Conservation (phyloP, 2,329 filamentous ascomycete genomes). For the Westerdykella ornata region DNA sequence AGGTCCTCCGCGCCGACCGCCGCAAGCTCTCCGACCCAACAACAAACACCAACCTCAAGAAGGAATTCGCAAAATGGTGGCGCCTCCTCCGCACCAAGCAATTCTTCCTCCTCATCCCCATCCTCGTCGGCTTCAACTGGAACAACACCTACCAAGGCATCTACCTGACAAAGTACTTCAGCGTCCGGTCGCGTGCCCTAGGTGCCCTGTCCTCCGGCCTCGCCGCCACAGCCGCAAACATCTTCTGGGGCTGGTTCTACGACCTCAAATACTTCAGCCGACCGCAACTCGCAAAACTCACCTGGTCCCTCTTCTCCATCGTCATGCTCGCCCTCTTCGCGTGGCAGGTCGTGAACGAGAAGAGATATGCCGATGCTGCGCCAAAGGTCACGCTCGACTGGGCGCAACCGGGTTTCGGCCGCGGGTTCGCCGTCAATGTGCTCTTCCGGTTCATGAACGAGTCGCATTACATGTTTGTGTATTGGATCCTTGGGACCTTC, state of each 20-base stretch:
- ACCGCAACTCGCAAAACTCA: constrained; percentile 38
- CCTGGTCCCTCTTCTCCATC: constrained; percentile 40
- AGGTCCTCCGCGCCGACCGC: constrained; percentile 41
- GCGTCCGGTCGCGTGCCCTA: constrained; percentile 45
- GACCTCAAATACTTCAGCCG: constrained; percentile 41
- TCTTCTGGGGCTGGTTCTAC: constrained; percentile 48
- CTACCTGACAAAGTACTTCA: constrained; percentile 50
- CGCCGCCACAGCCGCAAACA: constrained; percentile 42
- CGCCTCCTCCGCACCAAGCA: constrained; percentile 41
- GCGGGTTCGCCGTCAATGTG: constrained; percentile 46
- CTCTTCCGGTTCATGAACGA: constrained; percentile 49
- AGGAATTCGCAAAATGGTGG: constrained; percentile 35
- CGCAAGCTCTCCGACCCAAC: constrained; percentile 28
- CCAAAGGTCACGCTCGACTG: constrained; percentile 43
- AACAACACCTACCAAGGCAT: constrained; percentile 48
- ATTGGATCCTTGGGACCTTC: constrained; percentile 48
- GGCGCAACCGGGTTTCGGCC: constrained; percentile 41
- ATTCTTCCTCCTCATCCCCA: constrained; percentile 46
- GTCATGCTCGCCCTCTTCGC: constrained; percentile 42
- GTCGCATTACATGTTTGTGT: constrained; percentile 47
- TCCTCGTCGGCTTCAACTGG: constrained; percentile 48
- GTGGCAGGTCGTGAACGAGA: constrained; percentile 47
- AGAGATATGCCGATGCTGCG: constrained; percentile 38
- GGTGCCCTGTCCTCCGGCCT: constrained; percentile 44
- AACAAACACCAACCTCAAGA: constrained; percentile 36